phyloP scores from a whole-genome alignment of 2,329 filamentous ascomycete species.

The Rutstroemia sp. region DNA sequence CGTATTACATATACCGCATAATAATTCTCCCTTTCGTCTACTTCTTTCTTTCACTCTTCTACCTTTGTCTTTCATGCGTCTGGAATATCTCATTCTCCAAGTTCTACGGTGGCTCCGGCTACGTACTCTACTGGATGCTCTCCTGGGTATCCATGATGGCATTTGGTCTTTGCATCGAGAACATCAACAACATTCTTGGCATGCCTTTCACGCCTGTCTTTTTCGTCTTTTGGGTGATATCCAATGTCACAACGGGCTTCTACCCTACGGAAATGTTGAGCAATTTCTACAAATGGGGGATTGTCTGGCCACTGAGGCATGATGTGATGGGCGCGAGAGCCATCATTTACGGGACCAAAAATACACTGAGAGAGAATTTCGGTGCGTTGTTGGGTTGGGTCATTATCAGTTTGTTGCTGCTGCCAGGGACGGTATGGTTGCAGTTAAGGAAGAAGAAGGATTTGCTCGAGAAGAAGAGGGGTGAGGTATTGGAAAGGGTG shows the following conservation, averaged over 20 bases:
- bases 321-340: slow-evolving; percentile 14
- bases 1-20: slow-evolving; percentile 15
- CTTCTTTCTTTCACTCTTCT: slow-evolving; percentile 15
- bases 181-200: slow-evolving; percentile 15
- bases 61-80: slow-evolving; percentile 13
- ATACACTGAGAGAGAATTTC: slow-evolving; percentile 15
- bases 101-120: slow-evolving; percentile 14
- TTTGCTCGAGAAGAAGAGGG: slow-evolving; percentile 8
- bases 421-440: slow-evolving; percentile 17
- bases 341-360: slow-evolving; percentile 16
- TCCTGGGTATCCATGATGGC: slow-evolving; percentile 17
- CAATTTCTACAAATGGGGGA: slow-evolving; percentile 16
- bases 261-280: slow-evolving; percentile 15
- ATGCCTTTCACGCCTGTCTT: slow-evolving; percentile 17
- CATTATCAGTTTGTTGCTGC: slow-evolving; percentile 10
- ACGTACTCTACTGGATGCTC: slow-evolving; percentile 18
- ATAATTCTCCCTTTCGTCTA: slow-evolving; percentile 11
- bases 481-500: slow-evolving; percentile 13
- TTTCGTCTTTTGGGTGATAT: slow-evolving; percentile 19
- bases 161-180: slow-evolving; percentile 17
- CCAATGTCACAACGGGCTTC: slow-evolving; percentile 17
- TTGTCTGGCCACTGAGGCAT: slow-evolving; percentile 16
- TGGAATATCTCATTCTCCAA: slow-evolving; percentile 16
- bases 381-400: slow-evolving; percentile 14
- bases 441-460: slow-evolving; percentile 12